These are phyloP conservation scores for Lactarius evosmus DNA, from an alignment of 768 basidiomycete genomes.

Conservation along the genomic window DNA sequence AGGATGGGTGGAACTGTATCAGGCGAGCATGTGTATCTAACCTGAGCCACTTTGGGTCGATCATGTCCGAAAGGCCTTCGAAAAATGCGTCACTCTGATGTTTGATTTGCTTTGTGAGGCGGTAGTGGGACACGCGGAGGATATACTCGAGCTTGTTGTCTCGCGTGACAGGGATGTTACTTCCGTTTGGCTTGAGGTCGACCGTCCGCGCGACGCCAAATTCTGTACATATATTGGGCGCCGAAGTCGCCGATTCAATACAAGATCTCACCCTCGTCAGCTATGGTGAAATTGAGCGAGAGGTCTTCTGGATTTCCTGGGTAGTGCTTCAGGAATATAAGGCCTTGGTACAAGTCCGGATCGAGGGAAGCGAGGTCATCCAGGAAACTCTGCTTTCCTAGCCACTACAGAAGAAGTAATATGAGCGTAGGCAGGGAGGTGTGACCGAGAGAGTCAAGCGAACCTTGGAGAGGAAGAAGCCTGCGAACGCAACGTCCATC, in stretches of 20 bases:
- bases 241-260: neutral
- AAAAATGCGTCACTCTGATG: conserved; percentile 84
- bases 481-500: conserved; percentile 91
- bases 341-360: conserved; percentile 86
- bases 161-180: conserved; percentile 77
- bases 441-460: conserved; percentile 12
- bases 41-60: conserved; percentile 87
- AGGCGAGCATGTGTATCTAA: conserved; percentile 36
- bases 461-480: conserved; percentile 90
- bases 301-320: conserved; percentile 83
- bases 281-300: conserved; percentile 84
- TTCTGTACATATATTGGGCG: conserved; percentile 45
- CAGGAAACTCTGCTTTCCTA: conserved; percentile 86
- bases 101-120: conserved; percentile 85
- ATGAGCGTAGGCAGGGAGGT: neutral
- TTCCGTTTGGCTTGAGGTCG: conserved; percentile 79
- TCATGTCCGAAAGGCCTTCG: conserved; percentile 87
- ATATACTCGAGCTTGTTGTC: conserved; percentile 92
- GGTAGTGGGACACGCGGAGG: conserved; percentile 83
- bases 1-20: neutral
- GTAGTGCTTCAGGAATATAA: conserved; percentile 92
- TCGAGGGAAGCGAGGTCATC: conserved; percentile 93
- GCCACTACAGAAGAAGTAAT: conserved; percentile 54
- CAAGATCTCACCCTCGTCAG: conserved; percentile 64
- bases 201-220: conserved; percentile 74